Evolutionary conservation across 495 filamentous ascomycete genomes (phyloP).

Genomic region (Penicillium paradoxum): DNA sequence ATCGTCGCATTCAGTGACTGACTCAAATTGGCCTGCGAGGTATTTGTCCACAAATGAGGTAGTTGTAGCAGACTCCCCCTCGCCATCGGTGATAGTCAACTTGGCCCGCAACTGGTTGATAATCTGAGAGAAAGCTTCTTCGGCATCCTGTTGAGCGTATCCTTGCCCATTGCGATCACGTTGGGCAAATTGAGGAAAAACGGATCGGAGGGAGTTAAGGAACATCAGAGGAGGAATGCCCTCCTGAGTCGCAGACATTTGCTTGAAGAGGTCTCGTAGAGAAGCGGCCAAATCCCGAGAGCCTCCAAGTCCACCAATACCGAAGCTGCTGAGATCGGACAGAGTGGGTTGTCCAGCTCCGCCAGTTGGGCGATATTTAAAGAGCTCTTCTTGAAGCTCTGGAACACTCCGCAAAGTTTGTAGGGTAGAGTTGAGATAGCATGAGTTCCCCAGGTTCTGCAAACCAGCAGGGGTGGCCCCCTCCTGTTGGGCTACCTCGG

Average conservation of each 20-base stretch:
- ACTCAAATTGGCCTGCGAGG: conserved; percentile 73
- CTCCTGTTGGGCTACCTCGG: conserved; percentile 74
- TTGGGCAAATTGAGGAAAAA: conserved; percentile 94
- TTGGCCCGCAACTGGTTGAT: conserved; percentile 78
- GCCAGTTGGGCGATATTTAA: conserved; percentile 54
- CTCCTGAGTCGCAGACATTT: conserved; percentile 88
- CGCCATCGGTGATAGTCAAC: conserved; percentile 59
- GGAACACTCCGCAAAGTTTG: conserved; percentile 86
- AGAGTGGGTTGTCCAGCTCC: conserved; percentile 33
- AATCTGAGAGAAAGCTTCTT: conserved; percentile 98
- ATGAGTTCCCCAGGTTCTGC: conserved; percentile 93
- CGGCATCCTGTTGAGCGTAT: conserved; percentile 94
- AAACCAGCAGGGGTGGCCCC: conserved; percentile 86
- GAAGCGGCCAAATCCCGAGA: conserved; percentile 72
- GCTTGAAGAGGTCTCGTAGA: conserved; percentile 82
- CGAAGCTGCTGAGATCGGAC: conserved; percentile 52
- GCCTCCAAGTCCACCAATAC: conserved; percentile 54
- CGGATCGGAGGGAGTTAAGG: conserved; percentile 69
- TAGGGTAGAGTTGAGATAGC: conserved; percentile 95
- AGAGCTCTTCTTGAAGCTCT: conserved; percentile 79
- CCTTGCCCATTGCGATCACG: conserved; percentile 71
- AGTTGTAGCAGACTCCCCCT: conserved; percentile 39
- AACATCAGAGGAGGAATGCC: conserved; percentile 84
- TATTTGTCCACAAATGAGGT: conserved; percentile 85
- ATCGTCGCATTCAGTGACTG: conserved; percentile 78